phyloP scores from a whole-genome alignment of 257 asterid species.

The Primulina huaijiensis region DNA sequence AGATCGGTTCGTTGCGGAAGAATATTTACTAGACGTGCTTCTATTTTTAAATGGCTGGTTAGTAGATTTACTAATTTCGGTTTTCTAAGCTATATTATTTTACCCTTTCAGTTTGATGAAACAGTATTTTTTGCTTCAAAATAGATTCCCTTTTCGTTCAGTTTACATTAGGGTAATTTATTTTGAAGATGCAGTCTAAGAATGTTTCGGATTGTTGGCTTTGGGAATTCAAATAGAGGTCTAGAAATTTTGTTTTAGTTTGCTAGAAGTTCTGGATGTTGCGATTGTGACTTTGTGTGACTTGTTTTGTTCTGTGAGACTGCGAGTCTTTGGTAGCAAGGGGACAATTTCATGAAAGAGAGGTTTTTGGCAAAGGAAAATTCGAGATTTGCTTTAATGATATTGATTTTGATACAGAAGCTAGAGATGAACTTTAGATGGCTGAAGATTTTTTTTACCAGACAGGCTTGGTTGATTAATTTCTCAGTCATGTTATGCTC shows the following conservation, averaged over 20 bases:
- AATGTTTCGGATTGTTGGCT: conserved; percentile 16
- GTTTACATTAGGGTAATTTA: not conserved
- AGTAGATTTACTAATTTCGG: conserved; percentile 37
- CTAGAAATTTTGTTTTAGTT: conserved; percentile 9
- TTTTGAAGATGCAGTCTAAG: conserved; percentile 2
- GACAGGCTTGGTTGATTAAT: conserved; percentile 12
- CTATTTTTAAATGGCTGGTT: conserved; percentile 93
- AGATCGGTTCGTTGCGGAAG: conserved; percentile 94
- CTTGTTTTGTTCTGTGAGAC: not conserved
- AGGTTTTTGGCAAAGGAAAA: conserved; percentile 1
- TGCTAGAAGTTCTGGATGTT: conserved; percentile 17
- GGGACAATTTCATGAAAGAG: not conserved
- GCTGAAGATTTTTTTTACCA: conserved; percentile 17
- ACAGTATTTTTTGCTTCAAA: not conserved
- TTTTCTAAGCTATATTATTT: conserved; percentile 11
- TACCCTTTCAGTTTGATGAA: not conserved
- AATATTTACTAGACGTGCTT: conserved; percentile 90
- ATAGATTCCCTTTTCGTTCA: not conserved
- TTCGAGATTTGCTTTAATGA: conserved; percentile 11
- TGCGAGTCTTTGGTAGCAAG: conserved; percentile 17
- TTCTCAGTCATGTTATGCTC: not conserved
- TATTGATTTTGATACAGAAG: conserved; percentile 17
- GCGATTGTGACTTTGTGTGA: conserved; percentile 2
- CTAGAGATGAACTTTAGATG: conserved; percentile 8
- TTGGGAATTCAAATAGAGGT: conserved; percentile 14